Conservation (phyloP, 1,284 basidiomycete species). For the Tilletia indica region DNA sequence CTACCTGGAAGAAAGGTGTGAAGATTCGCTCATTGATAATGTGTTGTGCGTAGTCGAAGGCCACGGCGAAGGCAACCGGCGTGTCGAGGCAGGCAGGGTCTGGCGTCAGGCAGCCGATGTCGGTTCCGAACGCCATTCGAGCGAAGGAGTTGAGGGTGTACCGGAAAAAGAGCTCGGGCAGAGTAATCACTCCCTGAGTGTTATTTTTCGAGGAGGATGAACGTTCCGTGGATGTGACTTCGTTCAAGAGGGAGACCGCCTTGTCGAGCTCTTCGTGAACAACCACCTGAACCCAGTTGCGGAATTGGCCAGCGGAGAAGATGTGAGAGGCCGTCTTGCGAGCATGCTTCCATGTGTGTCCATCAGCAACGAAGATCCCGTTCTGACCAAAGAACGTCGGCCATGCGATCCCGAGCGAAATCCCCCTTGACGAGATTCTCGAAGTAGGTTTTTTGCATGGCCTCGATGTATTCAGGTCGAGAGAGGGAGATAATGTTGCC, state of each 20-base stretch:
- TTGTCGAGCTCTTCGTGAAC: constrained; percentile 42
- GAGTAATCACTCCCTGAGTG: constrained; percentile 7
- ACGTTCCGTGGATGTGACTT: constrained; percentile 8
- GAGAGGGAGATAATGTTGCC: constrained; percentile 35
- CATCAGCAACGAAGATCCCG: constrained; percentile 50
- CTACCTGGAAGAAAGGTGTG: constrained; percentile 32
- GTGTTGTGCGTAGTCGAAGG: constrained; percentile 52
- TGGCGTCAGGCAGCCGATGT: constrained; percentile 33
- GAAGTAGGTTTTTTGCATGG: constrained; percentile 54
- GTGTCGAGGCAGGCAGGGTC: constrained; percentile 33
- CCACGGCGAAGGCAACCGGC: constrained; percentile 47
- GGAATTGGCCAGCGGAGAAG: constrained; percentile 42
- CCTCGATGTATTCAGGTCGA: constrained; percentile 46
- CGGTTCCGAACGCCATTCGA: constrained; percentile 23
- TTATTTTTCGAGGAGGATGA: not conserved
- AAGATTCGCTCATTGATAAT: constrained; percentile 45
- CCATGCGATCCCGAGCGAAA: constrained; percentile 31
- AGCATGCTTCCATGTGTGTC: constrained; percentile 43
- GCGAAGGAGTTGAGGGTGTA: constrained; percentile 25
- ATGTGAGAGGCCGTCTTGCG: constrained; percentile 27
- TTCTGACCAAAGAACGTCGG: constrained; percentile 35
- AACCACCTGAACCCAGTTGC: constrained; percentile 35
- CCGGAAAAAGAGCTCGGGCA: constrained; percentile 41
- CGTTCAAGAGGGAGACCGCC: constrained; percentile 32
- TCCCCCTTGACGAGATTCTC: constrained; percentile 34